Evolutionary conservation across 768 basidiomycete genomes (phyloP), one percentile per base, ranked within the genome.

Genomic region (Sistotremastrum niveocremeum): DNA sequence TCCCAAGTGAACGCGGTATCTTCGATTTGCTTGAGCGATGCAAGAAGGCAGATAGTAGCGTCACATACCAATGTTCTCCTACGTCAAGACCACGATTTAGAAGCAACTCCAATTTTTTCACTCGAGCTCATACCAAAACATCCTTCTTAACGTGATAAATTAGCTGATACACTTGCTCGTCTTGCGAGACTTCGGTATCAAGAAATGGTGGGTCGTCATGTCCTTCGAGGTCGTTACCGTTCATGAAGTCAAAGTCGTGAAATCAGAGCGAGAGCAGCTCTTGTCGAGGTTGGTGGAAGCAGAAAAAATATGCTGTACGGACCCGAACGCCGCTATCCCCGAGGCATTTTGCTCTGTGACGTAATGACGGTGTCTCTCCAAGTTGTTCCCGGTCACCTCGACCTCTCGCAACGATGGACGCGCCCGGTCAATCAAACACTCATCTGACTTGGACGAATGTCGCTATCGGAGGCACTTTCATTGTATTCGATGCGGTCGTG

Each of bases 1-100:
- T 84, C 82, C 84, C 84, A 88, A 48, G 73, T 81, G 49, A 88
- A 58, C 7, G 83, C 74, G 43, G 76, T 75, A 54, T 87, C 85
- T 84, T 37, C 10, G 30, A 37, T n/a, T 30, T 35, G 37, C 45
- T 39, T 12, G 37, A 38, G 28, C 54, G 30, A 32, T 31, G 30
- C 35, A 35, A 8, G n/a, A 52, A 31, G 42, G 6, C 3, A 37
- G 4, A 31, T 10, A 29, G 35, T 45, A 40, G 37, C 35, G 42
- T 45, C 7, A 20, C 33, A 11, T 12, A 45, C 34, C 48, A 37
- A 43, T 5, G n/a, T 39, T 40, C n/a, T 29, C 9, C 6, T 49
- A 28, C 10, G 6, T 8, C 31, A 40, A 68, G 68, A 68, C 54
- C 72, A 68, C 56, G 68, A 70, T 61, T 58, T 29, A 37, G 9